Evolutionary conservation across 495 filamentous ascomycete species (phyloP), one percentile per base, ranked within the genome.

Genomic region (Penicillium macrosclerotiorum): DNA sequence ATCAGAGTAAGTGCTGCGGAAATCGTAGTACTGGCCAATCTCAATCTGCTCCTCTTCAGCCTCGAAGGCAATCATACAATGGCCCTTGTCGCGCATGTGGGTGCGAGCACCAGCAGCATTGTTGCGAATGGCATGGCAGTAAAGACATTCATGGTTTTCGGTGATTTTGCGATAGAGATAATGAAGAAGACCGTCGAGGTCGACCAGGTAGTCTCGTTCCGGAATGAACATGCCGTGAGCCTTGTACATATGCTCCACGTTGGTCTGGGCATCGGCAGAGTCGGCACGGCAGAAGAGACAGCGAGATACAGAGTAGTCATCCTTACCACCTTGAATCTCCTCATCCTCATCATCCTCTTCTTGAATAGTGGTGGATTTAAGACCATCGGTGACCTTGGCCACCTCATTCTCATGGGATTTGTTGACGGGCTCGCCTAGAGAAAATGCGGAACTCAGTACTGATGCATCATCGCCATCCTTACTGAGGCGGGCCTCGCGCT

Each of bases 1-100:
- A 59, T 97, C 93, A 0, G 89, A 90, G 64, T 99, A 99, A 3
- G 93, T 94, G 67, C 84, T 84, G 42, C 85, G 76, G 79, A 99
- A 99, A 63, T 99, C 94, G 70, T 97, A 99, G 70, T 88, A 97
- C 34, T 97, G 87, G n/a, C 93, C 94, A 47, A 99, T 85, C 42
- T 94, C 90, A 13, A 99, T 75, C 68, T 95, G 89, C 59, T 99
- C 90, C 25, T 86, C 86, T 59, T 96, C 88, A 0, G 81, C 83
- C 33, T 86, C 84, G 64, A 94, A 99, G 1, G 88, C 90, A 50
- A 99, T 91, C 79, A 88, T 95, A 73, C 90, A 96, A 66, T 99
- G 93, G 7, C 88, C 83, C 67, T 90, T 91, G 64, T 99, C 93
- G 25, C 85, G 84, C 93, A 99, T 99, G 64, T 99, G 93, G 0